phyloP scores from a whole-genome alignment of 768 basidiomycete genomes.

The Naganishia onofrii region DNA sequence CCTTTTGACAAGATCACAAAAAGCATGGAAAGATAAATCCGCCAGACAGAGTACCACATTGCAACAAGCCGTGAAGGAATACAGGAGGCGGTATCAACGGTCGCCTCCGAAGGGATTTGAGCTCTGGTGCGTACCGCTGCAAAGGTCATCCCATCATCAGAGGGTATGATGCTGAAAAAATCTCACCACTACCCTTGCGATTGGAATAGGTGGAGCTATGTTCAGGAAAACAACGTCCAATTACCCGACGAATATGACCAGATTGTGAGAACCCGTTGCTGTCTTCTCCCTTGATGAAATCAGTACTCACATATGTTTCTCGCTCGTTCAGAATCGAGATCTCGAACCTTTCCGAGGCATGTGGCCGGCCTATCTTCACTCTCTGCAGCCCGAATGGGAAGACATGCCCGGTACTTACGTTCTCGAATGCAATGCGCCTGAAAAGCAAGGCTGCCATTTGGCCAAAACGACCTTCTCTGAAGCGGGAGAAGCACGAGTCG shows the following conservation, averaged over 20 bases:
- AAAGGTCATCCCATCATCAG: neutral
- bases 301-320: neutral
- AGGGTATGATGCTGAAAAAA: neutral
- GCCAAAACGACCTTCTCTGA: slow-evolving; percentile 36
- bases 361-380: slow-evolving; percentile 33
- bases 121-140: slow-evolving; percentile 34
- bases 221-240: slow-evolving; percentile 35
- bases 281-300: neutral
- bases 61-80: slow-evolving; percentile 45
- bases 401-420: slow-evolving; percentile 42
- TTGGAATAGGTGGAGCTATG: slow-evolving; percentile 13
- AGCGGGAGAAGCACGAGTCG: slow-evolving; percentile 37
- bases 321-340: slow-evolving; percentile 38
- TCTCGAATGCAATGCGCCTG: slow-evolving; percentile 39
- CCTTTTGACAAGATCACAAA: slow-evolving; percentile 37
- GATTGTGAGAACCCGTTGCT: slow-evolving; percentile 39
- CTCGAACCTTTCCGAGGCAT: slow-evolving; percentile 47
- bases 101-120: slow-evolving; percentile 47
- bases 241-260: slow-evolving; percentile 51
- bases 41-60: slow-evolving; percentile 38
- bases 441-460: slow-evolving; percentile 7
- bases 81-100: slow-evolving; percentile 43
- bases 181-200: neutral
- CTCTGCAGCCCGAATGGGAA: slow-evolving; percentile 33
- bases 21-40: slow-evolving; percentile 40